Evolutionary conservation across 345 rosid genomes (phyloP), one percentile per base, ranked within the genome.

Genomic region (Atalantia buxifolia): DNA sequence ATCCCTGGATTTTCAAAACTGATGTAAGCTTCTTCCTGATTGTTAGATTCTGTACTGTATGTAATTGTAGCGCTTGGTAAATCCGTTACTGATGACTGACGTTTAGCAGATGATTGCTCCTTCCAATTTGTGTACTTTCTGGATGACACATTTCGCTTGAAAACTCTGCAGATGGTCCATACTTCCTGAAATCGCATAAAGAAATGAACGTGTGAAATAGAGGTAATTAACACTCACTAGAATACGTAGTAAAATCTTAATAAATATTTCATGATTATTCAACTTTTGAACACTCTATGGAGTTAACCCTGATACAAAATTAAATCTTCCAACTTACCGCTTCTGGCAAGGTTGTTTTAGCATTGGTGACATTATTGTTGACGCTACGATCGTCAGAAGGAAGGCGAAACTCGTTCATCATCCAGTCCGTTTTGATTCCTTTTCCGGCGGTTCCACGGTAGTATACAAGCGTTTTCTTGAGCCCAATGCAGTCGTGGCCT

Each of bases 321-420:
- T 45, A 45, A 3, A 56, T 10, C n/a, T 14, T 59, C 3, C 12
- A 25, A 57, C 97, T 88, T 92, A 95, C 99, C 22, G 94, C 97
- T 78, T 91, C 92, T 80, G 71, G 86, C 21, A 77, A 9, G 36
- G 82, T 74, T 67, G 79, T 28, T 81, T 82, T 83, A 45, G 82
- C 79, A 66, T 78, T 64, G 28, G 50, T 70, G 24, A 31, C 14
- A 16, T 66, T 79, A 66, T 1, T 68, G 77, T 75, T 63, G 75
- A 38, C 76, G 79, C 74, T 80, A 65, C 77, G 74, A 6, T 85
- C 75, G 27, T 62, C 63, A 2, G 84, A 31, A 6, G 98, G 97
- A 30, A 95, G 97, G 76, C 99, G 97, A 86, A 95, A 95, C 82
- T 95, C 99, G 30, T 95, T 94, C 99, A 95, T 95, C 99, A 95